Conservation (phyloP, 225 moss, liverwort and hornwort species). For the Polytrichum commune region DNA sequence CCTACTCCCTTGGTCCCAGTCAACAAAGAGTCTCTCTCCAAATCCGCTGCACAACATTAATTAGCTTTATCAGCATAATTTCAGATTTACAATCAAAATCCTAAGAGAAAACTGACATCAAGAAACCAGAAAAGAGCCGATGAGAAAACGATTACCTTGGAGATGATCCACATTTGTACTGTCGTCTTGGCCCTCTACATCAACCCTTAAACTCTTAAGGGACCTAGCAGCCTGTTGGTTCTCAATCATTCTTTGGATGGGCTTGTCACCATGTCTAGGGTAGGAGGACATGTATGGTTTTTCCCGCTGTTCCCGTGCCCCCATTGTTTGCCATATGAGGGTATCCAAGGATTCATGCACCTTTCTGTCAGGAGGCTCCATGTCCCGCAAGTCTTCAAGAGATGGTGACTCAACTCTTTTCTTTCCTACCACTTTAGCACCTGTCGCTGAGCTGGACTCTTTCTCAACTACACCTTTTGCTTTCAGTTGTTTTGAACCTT, state of each 20-base stretch:
- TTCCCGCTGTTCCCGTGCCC: slow-evolving; percentile 16
- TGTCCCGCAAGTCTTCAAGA: slow-evolving; percentile 40
- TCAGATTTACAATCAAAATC: fast-evolving
- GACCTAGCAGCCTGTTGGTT: slow-evolving; percentile 54
- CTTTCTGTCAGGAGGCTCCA: slow-evolving; percentile 48
- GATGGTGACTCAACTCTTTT: slow-evolving; percentile 23
- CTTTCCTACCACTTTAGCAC: slow-evolving; percentile 24
- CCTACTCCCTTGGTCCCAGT: slow-evolving; percentile 23
- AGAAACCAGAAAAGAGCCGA: not conserved
- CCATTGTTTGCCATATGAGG: slow-evolving; percentile 65
- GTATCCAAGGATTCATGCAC: slow-evolving; percentile 67
- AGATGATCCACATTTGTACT: slow-evolving; percentile 25
- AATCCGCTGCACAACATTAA: slow-evolving; percentile 10
- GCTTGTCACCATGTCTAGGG: slow-evolving; percentile 43
- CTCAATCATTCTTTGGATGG: slow-evolving; percentile 51
- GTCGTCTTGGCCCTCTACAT: slow-evolving; percentile 30
- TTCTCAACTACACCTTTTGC: slow-evolving; percentile 5
- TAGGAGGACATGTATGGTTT: slow-evolving; percentile 55
- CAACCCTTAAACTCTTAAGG: slow-evolving; percentile 42
- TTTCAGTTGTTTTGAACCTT: slow-evolving; percentile 45
- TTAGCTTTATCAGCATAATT: not conserved
- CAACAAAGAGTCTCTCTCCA: slow-evolving; percentile 28
- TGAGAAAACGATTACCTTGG: slow-evolving; percentile 19
- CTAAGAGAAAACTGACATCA: not conserved
- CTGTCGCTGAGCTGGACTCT: slow-evolving; percentile 3